These are phyloP conservation scores for Drechmeria coniospora DNA, from an alignment of 2,329 filamentous ascomycete genomes.

Conservation along the genomic window DNA sequence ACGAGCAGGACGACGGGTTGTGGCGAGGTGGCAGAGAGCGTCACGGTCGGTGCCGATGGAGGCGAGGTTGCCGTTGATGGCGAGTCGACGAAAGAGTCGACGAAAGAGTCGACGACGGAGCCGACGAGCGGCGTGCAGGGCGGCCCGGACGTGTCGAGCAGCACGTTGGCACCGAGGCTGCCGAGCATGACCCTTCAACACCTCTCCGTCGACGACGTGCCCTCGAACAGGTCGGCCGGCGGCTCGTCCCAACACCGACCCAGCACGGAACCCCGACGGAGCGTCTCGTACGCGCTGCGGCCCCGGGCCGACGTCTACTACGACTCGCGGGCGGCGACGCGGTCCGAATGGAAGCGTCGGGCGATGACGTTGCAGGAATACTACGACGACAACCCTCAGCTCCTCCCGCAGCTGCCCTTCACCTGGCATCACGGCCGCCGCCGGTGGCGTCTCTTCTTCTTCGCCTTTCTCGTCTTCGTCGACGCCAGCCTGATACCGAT, in stretches of 20 bases:
- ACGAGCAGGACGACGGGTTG: conserved; percentile 1
- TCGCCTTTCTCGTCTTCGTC: conserved; percentile 32
- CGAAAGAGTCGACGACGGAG: no score
- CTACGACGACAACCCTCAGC: conserved; percentile 21
- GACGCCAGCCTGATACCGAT: conserved; percentile 30
- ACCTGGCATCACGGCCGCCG: conserved; percentile 24
- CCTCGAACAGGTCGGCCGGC: no score
- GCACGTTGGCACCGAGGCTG: no score
- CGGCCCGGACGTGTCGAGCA: no score
- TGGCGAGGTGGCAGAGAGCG: no score
- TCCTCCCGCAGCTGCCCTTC: conserved; percentile 24
- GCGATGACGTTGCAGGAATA: conserved; percentile 22
- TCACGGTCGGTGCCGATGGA: no score
- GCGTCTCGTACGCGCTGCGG: conserved; percentile 19
- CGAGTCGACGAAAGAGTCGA: no score
- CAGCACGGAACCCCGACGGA: conserved; percentile 14
- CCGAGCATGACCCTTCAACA: no score
- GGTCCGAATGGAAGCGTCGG: conserved; percentile 18
- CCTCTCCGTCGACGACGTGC: neutral
- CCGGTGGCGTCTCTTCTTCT: conserved; percentile 28
- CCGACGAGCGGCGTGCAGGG: no score
- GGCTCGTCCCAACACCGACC: no score
- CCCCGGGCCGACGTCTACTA: conserved; percentile 21
- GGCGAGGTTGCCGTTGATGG: no score
- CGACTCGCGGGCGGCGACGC: conserved; percentile 22